Evolutionary conservation across 805 yeast species (phyloP).

Genomic region (Ogataea thermomethanolica): DNA sequence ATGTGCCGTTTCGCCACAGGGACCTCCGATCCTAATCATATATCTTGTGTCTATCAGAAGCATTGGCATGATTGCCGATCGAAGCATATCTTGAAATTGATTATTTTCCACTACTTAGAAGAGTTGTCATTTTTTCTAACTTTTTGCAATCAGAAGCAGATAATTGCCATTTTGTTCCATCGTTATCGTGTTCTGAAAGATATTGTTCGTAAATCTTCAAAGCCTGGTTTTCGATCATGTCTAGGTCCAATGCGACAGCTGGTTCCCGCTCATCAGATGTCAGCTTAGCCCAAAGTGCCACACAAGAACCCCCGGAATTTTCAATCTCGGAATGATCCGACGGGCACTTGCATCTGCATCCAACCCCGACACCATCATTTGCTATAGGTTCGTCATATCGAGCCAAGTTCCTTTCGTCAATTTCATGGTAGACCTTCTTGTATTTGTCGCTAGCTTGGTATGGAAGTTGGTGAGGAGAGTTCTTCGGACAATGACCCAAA

Average conservation of each 20-base stretch:
- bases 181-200: conserved; percentile 19
- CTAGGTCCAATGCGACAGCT: conserved; percentile 21
- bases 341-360: conserved; percentile 88
- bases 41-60: no score
- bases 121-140: conserved; percentile 10
- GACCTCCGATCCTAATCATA: no score
- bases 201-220: conserved; percentile 22
- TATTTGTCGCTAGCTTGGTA: conserved; percentile 37
- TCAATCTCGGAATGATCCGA: conserved; percentile 49
- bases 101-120: neutral
- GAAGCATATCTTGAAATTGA: neutral
- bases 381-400: conserved; percentile 24
- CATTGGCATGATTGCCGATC: no score
- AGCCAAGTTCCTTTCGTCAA: conserved; percentile 38
- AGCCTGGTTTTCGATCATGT: conserved; percentile 28
- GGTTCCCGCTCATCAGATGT: conserved; percentile 26
- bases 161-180: conserved; percentile 28
- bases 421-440: conserved; percentile 30
- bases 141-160: conserved; percentile 15
- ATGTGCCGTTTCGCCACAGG: no score
- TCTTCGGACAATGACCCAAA: conserved; percentile 78
- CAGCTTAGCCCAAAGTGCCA: conserved; percentile 44
- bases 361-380: conserved; percentile 43
- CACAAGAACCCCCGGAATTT: conserved; percentile 49
- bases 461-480: conserved; percentile 52